Conservation (phyloP, 2,329 filamentous ascomycete genomes). For the Talaromyces sp. region DNA sequence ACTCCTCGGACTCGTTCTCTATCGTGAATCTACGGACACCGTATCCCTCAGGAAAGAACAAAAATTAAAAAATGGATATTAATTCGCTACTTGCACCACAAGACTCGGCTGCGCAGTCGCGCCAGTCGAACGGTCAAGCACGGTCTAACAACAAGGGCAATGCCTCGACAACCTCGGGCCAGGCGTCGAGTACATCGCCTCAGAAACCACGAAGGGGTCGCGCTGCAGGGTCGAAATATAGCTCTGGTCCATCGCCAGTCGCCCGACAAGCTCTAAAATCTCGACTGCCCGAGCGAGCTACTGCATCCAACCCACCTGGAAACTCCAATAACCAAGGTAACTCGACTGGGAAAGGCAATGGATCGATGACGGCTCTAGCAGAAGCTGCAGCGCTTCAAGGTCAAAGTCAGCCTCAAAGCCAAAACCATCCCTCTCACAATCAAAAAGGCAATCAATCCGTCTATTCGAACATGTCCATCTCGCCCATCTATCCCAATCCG, state of each 20-base stretch:
- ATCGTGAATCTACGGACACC: neutral
- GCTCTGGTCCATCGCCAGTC: conserved; percentile 41
- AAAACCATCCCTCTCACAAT: conserved; percentile 34
- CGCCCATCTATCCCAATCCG: conserved; percentile 38
- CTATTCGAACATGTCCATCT: conserved; percentile 40
- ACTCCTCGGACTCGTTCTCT: neutral
- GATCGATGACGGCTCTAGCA: conserved; percentile 47
- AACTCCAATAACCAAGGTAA: conserved; percentile 30
- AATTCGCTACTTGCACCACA: conserved; percentile 45
- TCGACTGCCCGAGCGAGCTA: conserved; percentile 37
- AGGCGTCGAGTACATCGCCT: conserved; percentile 28
- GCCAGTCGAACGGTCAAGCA: conserved; percentile 30
- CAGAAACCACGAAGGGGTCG: conserved; percentile 38
- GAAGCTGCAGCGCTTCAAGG: conserved; percentile 48
- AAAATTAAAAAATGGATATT: conserved; percentile 39
- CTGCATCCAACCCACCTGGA: conserved; percentile 35
- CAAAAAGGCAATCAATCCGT: conserved; percentile 30
- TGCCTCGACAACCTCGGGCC: conserved; percentile 27
- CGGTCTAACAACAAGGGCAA: conserved; percentile 20
- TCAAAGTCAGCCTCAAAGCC: conserved; percentile 4
- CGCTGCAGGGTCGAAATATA: conserved; percentile 30
- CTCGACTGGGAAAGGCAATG: conserved; percentile 32
- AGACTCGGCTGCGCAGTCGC: conserved; percentile 38
- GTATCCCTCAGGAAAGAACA: neutral
- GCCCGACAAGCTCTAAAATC: conserved; percentile 41